Base-by-base conservation (phyloP, 805 yeast genomes). In the Komagataella pastoris region DNA sequence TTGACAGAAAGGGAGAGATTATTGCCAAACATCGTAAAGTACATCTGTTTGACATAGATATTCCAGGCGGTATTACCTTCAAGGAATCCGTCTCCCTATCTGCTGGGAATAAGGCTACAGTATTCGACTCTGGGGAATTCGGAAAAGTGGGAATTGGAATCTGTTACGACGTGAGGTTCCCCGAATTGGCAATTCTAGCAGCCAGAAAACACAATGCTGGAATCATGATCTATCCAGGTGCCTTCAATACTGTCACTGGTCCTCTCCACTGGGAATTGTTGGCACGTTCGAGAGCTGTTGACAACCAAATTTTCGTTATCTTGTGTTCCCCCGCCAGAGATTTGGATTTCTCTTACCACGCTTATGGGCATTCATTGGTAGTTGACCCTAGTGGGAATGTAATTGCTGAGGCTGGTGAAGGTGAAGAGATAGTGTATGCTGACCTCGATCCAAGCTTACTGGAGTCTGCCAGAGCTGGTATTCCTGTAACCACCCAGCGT, bases 321-420 rank as follows among this genome's bases (percentile, higher is more conserved):
- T 67, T 88, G 56, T 88, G 96, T 56, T 87, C 96, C 6, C 97
- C 97, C 3, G 90, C 96, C 2, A 77, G 97, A 60, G 88, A 88
- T 46, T 68, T 73, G 50, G 76, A 74, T 8, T 71, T 72, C 14
- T 75, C 74, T 7, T 81, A 81, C 59, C 84, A 80, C 56, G 81
- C 85, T 0, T 81, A 79, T 59, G 88, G 88, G 1, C 88, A 81
- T 59, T 77, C 83, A 0, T 61, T 81, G 61, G 79, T 81, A 3
- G 83, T 77, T 47, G 79, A 77, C 60, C 88, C 88, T 18, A 69
- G 69, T 56, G 88, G 87, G 46, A 72, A 73, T 23, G 70, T 81
- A 19, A 55, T 81, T 21, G 79, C 77, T 6, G 90, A 86, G 61
- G 90, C 93, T 1, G 91, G 85, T 8, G 88, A 83, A 57, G 82